Percentiles rank a stretch among this genome's conserved stretches.
phyloP scores from a whole-genome alignment of 257 asterid genomes.

The Capsicum baccatum region DNA sequence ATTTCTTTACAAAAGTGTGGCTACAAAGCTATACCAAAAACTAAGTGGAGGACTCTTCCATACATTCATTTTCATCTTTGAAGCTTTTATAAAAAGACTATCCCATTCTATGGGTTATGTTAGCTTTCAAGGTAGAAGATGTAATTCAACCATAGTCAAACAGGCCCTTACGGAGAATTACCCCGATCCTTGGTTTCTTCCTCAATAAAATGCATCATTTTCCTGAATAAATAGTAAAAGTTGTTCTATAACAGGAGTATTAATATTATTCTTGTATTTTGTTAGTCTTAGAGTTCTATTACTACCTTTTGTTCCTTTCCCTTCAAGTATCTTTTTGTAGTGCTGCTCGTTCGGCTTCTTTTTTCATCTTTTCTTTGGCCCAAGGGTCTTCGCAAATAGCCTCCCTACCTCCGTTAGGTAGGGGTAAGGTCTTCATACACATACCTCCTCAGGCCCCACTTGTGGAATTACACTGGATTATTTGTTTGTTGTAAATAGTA shows the following conservation, averaged over 20 bases:
- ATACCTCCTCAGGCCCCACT: too few species aligned
- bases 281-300: too few species aligned
- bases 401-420: too few species aligned
- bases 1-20: background rate
- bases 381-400: too few species aligned
- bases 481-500: background rate
- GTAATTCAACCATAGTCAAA: slow-evolving; percentile 12
- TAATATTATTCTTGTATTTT: too few species aligned
- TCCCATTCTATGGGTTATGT: background rate
- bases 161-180: background rate
- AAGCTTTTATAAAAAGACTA: background rate
- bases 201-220: background rate
- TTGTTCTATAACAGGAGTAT: too few species aligned
- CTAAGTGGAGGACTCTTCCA: background rate
- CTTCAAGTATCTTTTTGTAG: too few species aligned
- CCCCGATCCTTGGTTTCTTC: background rate
- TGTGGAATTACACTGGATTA: too few species aligned
- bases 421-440: too few species aligned
- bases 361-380: too few species aligned
- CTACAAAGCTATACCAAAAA: background rate
- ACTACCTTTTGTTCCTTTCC: too few species aligned
- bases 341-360: too few species aligned
- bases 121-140: background rate
- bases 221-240: slow-evolving; percentile 7
- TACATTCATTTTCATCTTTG: background rate